Evolutionary conservation across 31 red algal genomes (phyloP).

Genomic region (Asparagopsis taxiformis): DNA sequence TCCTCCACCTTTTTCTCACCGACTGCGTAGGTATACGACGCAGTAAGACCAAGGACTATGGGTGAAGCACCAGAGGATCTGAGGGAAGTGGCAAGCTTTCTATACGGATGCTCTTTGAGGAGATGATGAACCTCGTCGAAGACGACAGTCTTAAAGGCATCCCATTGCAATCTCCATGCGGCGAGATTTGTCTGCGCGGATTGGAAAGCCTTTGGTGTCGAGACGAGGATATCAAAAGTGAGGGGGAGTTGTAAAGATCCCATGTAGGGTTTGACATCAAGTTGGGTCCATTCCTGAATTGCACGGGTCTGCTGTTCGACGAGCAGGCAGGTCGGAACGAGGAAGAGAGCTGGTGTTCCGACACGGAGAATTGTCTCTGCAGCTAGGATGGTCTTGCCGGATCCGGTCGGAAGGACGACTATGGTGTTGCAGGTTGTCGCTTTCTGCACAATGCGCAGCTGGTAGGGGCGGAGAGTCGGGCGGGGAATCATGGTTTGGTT

Average conservation of each 20-base stretch:
- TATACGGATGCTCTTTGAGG: slow-evolving; percentile 54
- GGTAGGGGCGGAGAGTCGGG: slow-evolving; percentile 18
- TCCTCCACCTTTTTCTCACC: neutral
- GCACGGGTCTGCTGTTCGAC: slow-evolving; percentile 37
- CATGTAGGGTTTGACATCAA: slow-evolving; percentile 2
- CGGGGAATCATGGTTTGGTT: too few relatives aligned
- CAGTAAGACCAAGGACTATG: slow-evolving; percentile 30
- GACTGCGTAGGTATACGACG: slow-evolving; percentile 39
- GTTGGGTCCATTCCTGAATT: neutral
- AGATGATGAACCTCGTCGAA: slow-evolving; percentile 63
- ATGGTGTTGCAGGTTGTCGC: slow-evolving; percentile 19
- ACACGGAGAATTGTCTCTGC: slow-evolving; percentile 14
- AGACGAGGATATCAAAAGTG: slow-evolving; percentile 25
- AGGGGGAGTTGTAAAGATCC: slow-evolving; percentile 1
- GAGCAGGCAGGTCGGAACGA: slow-evolving; percentile 51
- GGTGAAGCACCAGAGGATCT: neutral
- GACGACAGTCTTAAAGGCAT: slow-evolving; percentile 20
- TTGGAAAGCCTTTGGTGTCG: slow-evolving; percentile 27
- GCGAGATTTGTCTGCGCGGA: slow-evolving; percentile 1
- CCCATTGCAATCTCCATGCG: neutral
- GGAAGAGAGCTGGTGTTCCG: slow-evolving; percentile 16
- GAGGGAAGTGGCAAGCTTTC: slow-evolving; percentile 30
- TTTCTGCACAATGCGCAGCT: slow-evolving; percentile 19
- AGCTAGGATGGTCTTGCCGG: slow-evolving; percentile 60
- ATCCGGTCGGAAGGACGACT: slow-evolving; percentile 43